Evolutionary conservation across 176 grass and related monocot genomes (phyloP).

Genomic region (Cenchrus americanus): DNA sequence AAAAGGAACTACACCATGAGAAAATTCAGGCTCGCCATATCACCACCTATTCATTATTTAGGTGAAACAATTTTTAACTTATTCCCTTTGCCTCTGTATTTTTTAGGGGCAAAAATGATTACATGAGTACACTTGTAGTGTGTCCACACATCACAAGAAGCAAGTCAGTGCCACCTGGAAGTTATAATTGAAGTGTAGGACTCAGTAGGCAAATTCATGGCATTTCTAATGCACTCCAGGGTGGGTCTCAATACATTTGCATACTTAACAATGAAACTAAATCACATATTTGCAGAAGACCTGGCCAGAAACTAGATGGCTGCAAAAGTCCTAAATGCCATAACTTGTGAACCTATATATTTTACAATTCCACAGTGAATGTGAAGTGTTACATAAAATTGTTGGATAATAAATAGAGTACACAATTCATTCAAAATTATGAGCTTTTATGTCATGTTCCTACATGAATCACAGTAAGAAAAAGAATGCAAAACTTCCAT

Average conservation of each 20-base stretch:
- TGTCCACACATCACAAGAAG: not conserved
- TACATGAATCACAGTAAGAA: slow-evolving; percentile 15
- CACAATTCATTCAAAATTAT: not conserved
- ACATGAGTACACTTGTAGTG: slow-evolving; percentile 4
- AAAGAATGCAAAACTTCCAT: not conserved
- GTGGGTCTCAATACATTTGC: slow-evolving; percentile 1
- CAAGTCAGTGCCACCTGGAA: not conserved
- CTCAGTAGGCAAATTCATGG: not conserved
- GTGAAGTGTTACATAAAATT: slow-evolving; percentile 3
- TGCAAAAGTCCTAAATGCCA: not conserved
- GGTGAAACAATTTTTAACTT: slow-evolving; percentile 12
- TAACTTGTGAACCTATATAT: not conserved
- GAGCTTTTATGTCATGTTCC: not conserved
- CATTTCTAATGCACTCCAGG: slow-evolving; percentile 6
- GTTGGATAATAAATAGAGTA: not conserved
- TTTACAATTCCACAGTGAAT: not conserved
- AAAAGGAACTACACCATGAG: slow-evolving; percentile 4
- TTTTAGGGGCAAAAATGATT: slow-evolving; percentile 1
- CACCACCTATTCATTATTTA: not conserved
- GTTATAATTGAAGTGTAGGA: slow-evolving; percentile 7
- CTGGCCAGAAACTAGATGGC: not conserved
- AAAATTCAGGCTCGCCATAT: not conserved
- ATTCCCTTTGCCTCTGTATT: not conserved
- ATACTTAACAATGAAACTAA: slow-evolving; percentile 23
- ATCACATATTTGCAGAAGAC: slow-evolving; percentile 8